phyloP scores from a whole-genome alignment of 768 basidiomycete species.

The Lactarius tabidus region DNA sequence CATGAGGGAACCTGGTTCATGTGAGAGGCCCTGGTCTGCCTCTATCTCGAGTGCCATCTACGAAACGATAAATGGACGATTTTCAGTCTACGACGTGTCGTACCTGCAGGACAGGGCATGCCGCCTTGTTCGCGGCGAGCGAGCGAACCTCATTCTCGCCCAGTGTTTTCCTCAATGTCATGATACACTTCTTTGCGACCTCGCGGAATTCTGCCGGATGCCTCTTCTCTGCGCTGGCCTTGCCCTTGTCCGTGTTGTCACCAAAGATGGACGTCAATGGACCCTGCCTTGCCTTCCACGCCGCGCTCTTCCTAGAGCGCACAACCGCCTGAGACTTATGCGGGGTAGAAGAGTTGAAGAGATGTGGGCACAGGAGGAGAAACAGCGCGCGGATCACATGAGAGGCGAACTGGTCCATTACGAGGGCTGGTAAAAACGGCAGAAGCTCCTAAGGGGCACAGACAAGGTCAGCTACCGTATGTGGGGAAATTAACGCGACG shows the following conservation, averaged over 20 bases:
- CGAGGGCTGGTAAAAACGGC: slow-evolving; percentile 54
- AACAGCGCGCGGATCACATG: slow-evolving; percentile 84
- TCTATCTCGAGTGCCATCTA: slow-evolving; percentile 86
- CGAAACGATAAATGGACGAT: slow-evolving; percentile 12
- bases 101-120: slow-evolving; percentile 74
- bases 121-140: slow-evolving; percentile 69
- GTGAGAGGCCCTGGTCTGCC: slow-evolving; percentile 55
- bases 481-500: slow-evolving; percentile 21
- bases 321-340: slow-evolving; percentile 40
- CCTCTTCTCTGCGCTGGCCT: slow-evolving; percentile 22
- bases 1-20: slow-evolving; percentile 67
- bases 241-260: slow-evolving; percentile 36
- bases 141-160: slow-evolving; percentile 72
- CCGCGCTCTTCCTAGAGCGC: slow-evolving; percentile 81
- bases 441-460: slow-evolving; percentile 57
- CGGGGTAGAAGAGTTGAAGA: slow-evolving; percentile 39
- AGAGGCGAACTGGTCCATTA: slow-evolving; percentile 86
- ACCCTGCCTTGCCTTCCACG: slow-evolving; percentile 79
- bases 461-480: neutral
- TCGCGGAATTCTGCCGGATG: slow-evolving; percentile 45
- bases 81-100: slow-evolving; percentile 18
- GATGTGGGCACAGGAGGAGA: slow-evolving; percentile 63
- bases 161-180: slow-evolving; percentile 47
- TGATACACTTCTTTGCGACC: slow-evolving; percentile 45
- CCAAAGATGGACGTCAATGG: slow-evolving; percentile 75